These are phyloP conservation scores for Citrus medica DNA, from an alignment of 345 rosid genomes.

Conservation along the genomic window DNA sequence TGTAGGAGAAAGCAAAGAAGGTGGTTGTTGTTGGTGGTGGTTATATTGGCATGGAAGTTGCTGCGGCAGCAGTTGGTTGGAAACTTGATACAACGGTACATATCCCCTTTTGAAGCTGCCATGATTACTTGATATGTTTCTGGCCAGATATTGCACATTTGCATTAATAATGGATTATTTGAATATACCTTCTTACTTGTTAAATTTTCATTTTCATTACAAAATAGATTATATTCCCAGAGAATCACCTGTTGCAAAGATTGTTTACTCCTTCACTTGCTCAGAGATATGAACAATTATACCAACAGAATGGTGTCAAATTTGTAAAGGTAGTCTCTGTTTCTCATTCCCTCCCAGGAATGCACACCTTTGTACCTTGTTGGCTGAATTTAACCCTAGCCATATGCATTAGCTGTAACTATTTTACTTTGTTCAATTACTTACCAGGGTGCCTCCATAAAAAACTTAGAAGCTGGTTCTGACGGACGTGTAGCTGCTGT, in stretches of 20 bases:
- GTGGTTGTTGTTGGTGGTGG: conserved; percentile 93
- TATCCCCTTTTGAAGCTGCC: background rate
- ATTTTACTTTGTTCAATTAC: conserved; percentile 12
- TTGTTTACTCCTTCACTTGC: conserved; percentile 93
- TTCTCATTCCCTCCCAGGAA: background rate
- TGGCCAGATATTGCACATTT: background rate
- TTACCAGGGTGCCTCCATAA: conserved; percentile 69
- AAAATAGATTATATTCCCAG: conserved; percentile 77
- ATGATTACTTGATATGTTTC: background rate
- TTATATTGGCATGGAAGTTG: conserved; percentile 99
- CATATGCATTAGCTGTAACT: background rate
- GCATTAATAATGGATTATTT: background rate
- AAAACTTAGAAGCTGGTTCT: conserved; percentile 72
- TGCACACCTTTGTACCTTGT: background rate
- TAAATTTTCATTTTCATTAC: conserved; percentile 7
- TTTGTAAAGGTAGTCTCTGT: conserved; percentile 50
- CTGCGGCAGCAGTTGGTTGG: conserved; percentile 95
- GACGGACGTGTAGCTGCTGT: conserved; percentile 73
- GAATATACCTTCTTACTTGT: background rate
- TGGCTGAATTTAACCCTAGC: background rate
- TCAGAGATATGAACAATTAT: conserved; percentile 72
- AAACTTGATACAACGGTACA: conserved; percentile 84
- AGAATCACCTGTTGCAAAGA: conserved; percentile 82
- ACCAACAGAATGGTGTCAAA: conserved; percentile 79
- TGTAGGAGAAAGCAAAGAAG: conserved; percentile 76